A percentile compares a stretch with the other conserved stretches of the same genome.
These are phyloP conservation scores for Phytophthora lateralis DNA, from an alignment of 352 stramenopile genomes.

Conservation along the genomic window DNA sequence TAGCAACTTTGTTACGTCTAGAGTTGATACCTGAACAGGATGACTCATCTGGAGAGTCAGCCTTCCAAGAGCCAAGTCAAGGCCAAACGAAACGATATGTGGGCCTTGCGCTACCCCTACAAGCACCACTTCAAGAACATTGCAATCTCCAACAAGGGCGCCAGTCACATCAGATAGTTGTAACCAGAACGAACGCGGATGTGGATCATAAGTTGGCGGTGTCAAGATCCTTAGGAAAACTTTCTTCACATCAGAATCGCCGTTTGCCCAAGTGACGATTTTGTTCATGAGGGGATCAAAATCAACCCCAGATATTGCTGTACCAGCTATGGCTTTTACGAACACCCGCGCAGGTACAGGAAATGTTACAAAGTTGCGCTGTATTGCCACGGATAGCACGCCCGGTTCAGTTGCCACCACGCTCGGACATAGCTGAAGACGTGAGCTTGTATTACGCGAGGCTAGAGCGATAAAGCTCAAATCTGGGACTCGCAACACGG, in stretches of 20 bases:
- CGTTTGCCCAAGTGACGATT: slow-evolving; percentile 41
- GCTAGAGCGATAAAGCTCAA: slow-evolving; percentile 54
- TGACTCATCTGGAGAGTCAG: slow-evolving; percentile 44
- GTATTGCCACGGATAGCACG: slow-evolving; percentile 47
- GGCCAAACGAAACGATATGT: slow-evolving; percentile 46
- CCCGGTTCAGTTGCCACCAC: slow-evolving; percentile 43
- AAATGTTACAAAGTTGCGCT: slow-evolving; percentile 54
- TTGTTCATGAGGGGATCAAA: slow-evolving; percentile 40
- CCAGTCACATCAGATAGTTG: slow-evolving; percentile 52
- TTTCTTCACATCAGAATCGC: slow-evolving; percentile 41
- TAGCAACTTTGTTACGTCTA: slow-evolving; percentile 51
- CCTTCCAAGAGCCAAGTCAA: slow-evolving; percentile 52
- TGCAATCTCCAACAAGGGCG: slow-evolving; percentile 54
- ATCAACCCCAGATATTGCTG: slow-evolving; percentile 59
- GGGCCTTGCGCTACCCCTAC: slow-evolving; percentile 41
- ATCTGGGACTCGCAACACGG: slow-evolving; percentile 46
- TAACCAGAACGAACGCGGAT: slow-evolving; percentile 49
- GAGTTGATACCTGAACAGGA: slow-evolving; percentile 42
- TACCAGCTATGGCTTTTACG: slow-evolving; percentile 50
- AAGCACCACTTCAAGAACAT: slow-evolving; percentile 48
- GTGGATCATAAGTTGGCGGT: slow-evolving; percentile 43
- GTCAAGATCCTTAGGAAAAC: slow-evolving; percentile 49
- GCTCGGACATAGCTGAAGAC: slow-evolving; percentile 53
- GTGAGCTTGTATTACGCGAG: slow-evolving; percentile 53
- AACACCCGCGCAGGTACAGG: slow-evolving; percentile 30